Evolutionary conservation across 2,329 filamentous ascomycete genomes (phyloP), one percentile per base, ranked within the genome.

Genomic region (Pestalotiopsis sp.): DNA sequence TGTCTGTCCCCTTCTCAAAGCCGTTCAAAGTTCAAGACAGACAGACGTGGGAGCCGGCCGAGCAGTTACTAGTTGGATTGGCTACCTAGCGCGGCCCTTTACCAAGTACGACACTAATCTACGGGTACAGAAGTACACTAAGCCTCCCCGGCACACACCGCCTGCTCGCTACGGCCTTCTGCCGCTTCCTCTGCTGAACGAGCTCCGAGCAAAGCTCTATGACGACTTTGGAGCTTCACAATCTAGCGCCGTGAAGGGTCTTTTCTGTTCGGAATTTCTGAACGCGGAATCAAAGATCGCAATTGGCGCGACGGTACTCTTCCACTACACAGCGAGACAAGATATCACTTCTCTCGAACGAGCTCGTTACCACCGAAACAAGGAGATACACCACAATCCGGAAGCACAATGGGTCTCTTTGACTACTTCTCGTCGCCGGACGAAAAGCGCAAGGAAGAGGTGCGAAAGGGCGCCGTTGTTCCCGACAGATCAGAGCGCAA

Each of bases 401-500:
- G 57, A 27, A 17, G 13, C 12, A 67, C 14, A 68, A 87, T 89
- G 86, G 85, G 84, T 74, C 74, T 88, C 69, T 84, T 88, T 78
- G 81, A 81, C 70, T 77, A 76, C 70, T 76, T 80, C 69, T 76
- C 80, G 67, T 80, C 84, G 27, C 72, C 76, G 23, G 79, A 81
- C 62, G 78, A 81, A 71, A 85, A 85, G 79, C 83, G 84, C 74
- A 85, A 83, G 73, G 82, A 86, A 71, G 85, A 86, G 73, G 84
- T 89, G 73, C 87, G 87, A 78, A 80, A 81, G 71, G 88, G 88
- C 74, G 80, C 83, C 72, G 85, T 95, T 76, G 94, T 95, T 4
- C 96, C 96, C n/a, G 93, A 94, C 78, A 91, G 95, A 72, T 89
- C 87, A 72, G 93, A 95, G 80, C 91, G 96, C 77, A 86, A 90